Percentiles rank a stretch among this genome's conserved stretches.
Conservation (phyloP, 371 early-diverging fungal species). For the Apophysomyces sp. region DNA sequence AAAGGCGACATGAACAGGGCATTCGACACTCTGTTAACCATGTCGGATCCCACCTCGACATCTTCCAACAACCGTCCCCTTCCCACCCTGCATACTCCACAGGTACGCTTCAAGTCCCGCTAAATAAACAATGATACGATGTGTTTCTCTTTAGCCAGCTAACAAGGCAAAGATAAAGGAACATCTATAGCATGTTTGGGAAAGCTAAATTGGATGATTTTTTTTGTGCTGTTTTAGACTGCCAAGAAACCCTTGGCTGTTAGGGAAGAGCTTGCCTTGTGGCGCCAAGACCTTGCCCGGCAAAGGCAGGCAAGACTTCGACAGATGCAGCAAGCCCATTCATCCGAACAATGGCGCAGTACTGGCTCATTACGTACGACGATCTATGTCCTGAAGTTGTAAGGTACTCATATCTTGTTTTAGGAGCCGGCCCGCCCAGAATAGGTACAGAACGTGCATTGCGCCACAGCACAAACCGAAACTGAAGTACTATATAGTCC, state of each 20-base stretch:
- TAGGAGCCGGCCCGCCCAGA: neutral
- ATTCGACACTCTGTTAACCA: conserved; percentile 14
- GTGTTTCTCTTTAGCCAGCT: neutral
- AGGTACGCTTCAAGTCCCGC: neutral
- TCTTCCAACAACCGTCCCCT: neutral
- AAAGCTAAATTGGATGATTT: too few relatives aligned
- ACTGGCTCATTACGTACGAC: neutral
- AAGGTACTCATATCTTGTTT: neutral
- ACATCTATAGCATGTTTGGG: too few relatives aligned
- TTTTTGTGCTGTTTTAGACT: neutral
- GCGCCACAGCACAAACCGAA: too few relatives aligned
- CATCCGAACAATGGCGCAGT: neutral
- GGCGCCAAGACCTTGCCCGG: conserved; percentile 21
- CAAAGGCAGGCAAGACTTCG: neutral
- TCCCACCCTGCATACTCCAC: neutral
- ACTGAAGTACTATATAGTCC: too few relatives aligned
- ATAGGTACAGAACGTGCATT: neutral
- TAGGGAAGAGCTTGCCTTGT: conserved; percentile 16
- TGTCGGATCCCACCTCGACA: conserved; percentile 12
- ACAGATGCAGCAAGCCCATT: neutral
- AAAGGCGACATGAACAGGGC: conserved; percentile 15
- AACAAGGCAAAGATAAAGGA: neutral
- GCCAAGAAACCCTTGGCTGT: neutral
- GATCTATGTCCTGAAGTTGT: neutral
- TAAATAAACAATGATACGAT: neutral